Evolutionary conservation across 2,329 filamentous ascomycete genomes (phyloP), one percentile per base, ranked within the genome.

Genomic region (Fusarium domesticum): DNA sequence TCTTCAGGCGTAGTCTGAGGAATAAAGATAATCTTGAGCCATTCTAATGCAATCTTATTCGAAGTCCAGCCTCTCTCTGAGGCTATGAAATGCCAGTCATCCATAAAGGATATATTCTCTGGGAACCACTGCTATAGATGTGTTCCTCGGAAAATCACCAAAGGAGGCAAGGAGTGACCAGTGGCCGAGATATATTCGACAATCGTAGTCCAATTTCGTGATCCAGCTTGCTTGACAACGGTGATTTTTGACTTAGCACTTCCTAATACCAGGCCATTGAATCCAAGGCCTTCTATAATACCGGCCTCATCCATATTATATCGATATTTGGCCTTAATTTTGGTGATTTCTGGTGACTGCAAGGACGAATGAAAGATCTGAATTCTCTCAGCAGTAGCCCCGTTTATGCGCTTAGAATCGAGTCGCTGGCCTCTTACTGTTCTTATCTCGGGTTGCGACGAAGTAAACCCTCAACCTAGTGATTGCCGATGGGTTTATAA

Each of bases 101-200:
- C 42, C 37, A 50, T 34, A 28, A 44, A 14, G 35, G 39, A 33
- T n/a, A 50, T 37, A 18, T 50, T 37, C 0, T 47, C 19, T 17
- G 47, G 16, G 39, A 50, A 47, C 43, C 35, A 50, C 18, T 47
- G 41, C 36, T 44, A 28, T 28, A 44, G 38, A 0, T 39, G 4
- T 35, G 44, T 47, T 6, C 48, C 41, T 32, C 44, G 47, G 10
- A 50, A 50, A 6, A 50, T 47, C 18, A 50, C 45, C 2, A 44
- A 33, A 14, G 37, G 48, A n/a, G 14, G 28, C 19, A 42, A 23
- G 31, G 11, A 6, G 16, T 31, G 16, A 41, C 38, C 38, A n/a
- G 35, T 17, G 15, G 44, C 37, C 36, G 44, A 45, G 4, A 47
- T 10, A 20, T 40, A 39, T 33, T 50, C 35, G 14, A 50, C 35